Conservation (phyloP, 1,139 yeast genomes). For the Suhomyces panamericanus region DNA sequence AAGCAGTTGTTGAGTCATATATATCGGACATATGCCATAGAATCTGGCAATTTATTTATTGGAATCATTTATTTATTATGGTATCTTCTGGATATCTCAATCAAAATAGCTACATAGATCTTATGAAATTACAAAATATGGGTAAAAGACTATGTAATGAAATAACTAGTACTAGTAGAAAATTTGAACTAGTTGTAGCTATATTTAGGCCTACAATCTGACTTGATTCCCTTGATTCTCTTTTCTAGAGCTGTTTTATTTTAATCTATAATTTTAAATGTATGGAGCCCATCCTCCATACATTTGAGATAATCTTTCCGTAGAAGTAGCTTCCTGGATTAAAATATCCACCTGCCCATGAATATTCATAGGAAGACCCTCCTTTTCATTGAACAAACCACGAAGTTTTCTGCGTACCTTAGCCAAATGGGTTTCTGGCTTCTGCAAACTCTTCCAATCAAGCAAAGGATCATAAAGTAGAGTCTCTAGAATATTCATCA, state of each 20-base stretch:
- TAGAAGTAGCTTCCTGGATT: slow-evolving; percentile 79
- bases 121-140: neutral
- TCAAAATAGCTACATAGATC: neutral
- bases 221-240: no score
- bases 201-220: no score
- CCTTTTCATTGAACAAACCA: slow-evolving; percentile 75
- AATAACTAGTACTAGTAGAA: no score
- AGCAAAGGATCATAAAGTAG: slow-evolving; percentile 89
- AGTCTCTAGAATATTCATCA: slow-evolving; percentile 90
- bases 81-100: no score
- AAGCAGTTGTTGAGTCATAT: no score
- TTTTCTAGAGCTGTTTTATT: no score
- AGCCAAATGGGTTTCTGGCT: slow-evolving; percentile 69
- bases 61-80: no score
- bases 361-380: slow-evolving; percentile 83
- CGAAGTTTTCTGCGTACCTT: slow-evolving; percentile 78
- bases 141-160: neutral
- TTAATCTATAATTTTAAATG: no score
- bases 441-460: slow-evolving; percentile 56
- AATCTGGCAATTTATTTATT: no score
- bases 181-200: no score
- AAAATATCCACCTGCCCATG: slow-evolving; percentile 91
- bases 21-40: no score
- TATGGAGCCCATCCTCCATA: slow-evolving; percentile 94
- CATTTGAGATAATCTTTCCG: slow-evolving; percentile 76